Conservation (phyloP, 78 protist species). For the Emiliania huxleyi region DNA sequence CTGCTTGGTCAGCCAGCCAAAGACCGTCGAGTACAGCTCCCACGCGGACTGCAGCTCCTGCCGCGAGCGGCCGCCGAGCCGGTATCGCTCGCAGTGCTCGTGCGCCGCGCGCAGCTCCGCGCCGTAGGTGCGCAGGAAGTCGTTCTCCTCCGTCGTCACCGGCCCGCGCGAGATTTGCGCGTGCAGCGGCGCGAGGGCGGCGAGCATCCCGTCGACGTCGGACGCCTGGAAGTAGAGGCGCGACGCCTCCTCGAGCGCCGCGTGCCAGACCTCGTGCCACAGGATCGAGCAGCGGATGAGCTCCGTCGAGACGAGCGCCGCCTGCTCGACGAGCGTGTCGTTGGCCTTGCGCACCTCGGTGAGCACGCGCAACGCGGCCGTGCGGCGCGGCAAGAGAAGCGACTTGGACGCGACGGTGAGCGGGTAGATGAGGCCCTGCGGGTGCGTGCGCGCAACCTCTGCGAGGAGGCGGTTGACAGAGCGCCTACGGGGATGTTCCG, state of each 20-base stretch:
- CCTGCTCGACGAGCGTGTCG: conserved; percentile 60
- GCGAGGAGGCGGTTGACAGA: neutral
- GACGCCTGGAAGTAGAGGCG: conserved; percentile 83
- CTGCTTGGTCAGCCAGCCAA: conserved; percentile 85
- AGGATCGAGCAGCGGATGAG: conserved; percentile 97
- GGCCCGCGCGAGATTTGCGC: neutral
- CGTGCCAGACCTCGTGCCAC: conserved; percentile 98
- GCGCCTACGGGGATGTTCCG: too few species aligned
- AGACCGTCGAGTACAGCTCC: conserved; percentile 93
- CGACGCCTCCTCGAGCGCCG: conserved; percentile 94
- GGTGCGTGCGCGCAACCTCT: neutral
- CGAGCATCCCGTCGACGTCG: conserved; percentile 83
- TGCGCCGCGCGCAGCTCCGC: neutral
- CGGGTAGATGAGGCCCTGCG: conserved; percentile 95
- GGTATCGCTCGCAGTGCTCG: neutral
- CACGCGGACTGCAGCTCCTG: conserved; percentile 77
- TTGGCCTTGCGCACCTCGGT: neutral
- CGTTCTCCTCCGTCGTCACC: neutral
- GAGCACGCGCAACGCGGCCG: neutral
- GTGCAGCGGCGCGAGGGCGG: neutral
- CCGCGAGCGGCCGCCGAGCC: neutral
- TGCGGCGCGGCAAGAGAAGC: neutral
- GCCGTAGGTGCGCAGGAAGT: neutral
- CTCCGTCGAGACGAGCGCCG: conserved; percentile 85
- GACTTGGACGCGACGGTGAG: conserved; percentile 90